phyloP scores from a whole-genome alignment of 2,329 filamentous ascomycete species.

The Corynespora cassiicola region DNA sequence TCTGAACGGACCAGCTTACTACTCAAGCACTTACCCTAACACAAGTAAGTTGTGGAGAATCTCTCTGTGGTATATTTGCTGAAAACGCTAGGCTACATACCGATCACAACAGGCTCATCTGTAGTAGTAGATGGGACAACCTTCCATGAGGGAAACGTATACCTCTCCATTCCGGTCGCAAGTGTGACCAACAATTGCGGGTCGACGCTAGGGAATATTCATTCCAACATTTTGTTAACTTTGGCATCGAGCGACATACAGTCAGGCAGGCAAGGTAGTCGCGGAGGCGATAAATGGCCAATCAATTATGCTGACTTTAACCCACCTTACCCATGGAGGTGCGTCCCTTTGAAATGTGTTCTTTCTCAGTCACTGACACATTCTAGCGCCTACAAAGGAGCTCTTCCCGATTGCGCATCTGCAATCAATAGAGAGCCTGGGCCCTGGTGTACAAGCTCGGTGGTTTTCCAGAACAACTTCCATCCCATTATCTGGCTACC shows the following conservation, averaged over 20 bases:
- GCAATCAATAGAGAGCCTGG: slow-evolving; percentile 3
- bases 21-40: neutral
- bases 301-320: slow-evolving; percentile 8
- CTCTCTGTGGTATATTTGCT: neutral
- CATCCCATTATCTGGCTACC: slow-evolving; percentile 1
- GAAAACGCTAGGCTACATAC: slow-evolving; percentile 1
- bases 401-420: slow-evolving; percentile 2
- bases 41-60: neutral
- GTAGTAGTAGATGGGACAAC: slow-evolving; percentile 1
- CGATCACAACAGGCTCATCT: slow-evolving; percentile 3
- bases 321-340: slow-evolving; percentile 2
- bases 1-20: no score
- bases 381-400: slow-evolving; percentile 3
- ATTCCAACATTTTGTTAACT: slow-evolving; percentile 5
- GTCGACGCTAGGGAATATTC: neutral
- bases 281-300: neutral
- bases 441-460: slow-evolving; percentile 2
- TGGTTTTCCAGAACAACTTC: slow-evolving; percentile 3
- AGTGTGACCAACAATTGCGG: slow-evolving; percentile 5
- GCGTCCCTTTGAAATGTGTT: neutral
- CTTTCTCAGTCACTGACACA: neutral
- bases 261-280: slow-evolving; percentile 1
- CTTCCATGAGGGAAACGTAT: slow-evolving; percentile 7
- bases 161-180: slow-evolving; percentile 2
- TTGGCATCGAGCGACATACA: slow-evolving; percentile 6